These are phyloP conservation scores for Elongisporangium prolatum DNA, from an alignment of 352 stramenopile genomes.

Conservation along the genomic window DNA sequence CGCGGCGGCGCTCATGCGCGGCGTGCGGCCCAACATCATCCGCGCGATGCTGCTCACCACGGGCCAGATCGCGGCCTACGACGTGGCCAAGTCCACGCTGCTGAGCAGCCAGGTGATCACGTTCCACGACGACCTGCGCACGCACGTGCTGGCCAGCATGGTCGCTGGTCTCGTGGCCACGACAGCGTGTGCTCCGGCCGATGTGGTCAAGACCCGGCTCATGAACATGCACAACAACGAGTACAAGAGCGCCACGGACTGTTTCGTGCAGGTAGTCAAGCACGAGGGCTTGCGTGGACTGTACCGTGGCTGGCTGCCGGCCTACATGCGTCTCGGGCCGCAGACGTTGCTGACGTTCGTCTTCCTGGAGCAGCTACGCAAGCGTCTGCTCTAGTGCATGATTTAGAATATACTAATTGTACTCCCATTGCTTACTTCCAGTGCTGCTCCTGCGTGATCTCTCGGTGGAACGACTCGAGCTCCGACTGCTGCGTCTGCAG, in stretches of 20 bases:
- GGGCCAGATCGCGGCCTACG: conserved; percentile 80
- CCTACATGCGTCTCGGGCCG: conserved; percentile 78
- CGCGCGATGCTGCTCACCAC: conserved; percentile 80
- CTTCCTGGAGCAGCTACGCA: conserved; percentile 78
- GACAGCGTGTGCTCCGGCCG: conserved; percentile 68
- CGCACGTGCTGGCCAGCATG: conserved; percentile 72
- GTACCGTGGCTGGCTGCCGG: conserved; percentile 82
- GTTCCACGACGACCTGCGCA: conserved; percentile 65
- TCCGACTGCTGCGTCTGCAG: conserved; percentile 28
- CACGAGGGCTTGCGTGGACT: conserved; percentile 69
- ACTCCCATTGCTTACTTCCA: too few species aligned
- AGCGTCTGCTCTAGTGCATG: conserved; percentile 41
- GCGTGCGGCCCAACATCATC: conserved; percentile 81
- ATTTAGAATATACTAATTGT: neutral
- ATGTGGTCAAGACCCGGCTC: conserved; percentile 79
- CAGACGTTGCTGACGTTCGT: conserved; percentile 85
- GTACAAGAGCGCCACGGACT: conserved; percentile 77
- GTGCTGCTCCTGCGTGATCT: conserved; percentile 16
- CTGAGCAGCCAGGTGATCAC: conserved; percentile 35
- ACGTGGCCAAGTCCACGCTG: conserved; percentile 60
- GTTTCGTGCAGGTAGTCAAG: conserved; percentile 74
- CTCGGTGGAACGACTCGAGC: conserved; percentile 31
- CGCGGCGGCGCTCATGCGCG: conserved; percentile 50
- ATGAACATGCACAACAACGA: conserved; percentile 85
- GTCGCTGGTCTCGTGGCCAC: conserved; percentile 73